Percentiles rank a stretch among this genome's conserved stretches.
These are phyloP conservation scores for Meira miltonrushii DNA, from an alignment of 1,284 basidiomycete species.

Conservation along the genomic window DNA sequence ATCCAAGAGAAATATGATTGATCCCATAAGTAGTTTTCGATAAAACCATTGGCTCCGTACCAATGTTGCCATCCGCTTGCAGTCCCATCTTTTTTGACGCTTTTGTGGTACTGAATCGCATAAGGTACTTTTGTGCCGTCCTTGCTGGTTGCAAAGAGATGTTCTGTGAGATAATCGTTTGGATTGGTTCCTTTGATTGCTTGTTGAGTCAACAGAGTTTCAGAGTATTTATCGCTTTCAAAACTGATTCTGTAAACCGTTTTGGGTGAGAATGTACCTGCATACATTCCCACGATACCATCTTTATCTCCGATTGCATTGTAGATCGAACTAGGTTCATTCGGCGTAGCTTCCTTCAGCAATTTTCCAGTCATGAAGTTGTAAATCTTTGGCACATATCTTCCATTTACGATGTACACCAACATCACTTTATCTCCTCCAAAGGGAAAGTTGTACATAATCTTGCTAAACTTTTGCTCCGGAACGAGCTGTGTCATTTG, in stretches of 20 bases:
- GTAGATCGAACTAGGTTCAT: slow-evolving; percentile 66
- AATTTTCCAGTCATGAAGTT: slow-evolving; percentile 60
- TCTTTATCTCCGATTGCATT: slow-evolving; percentile 59
- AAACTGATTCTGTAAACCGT: slow-evolving; percentile 55
- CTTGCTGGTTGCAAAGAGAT: too few species aligned
- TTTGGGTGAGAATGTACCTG: slow-evolving; percentile 66
- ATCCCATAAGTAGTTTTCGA: slow-evolving; percentile 68
- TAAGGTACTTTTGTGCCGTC: slow-evolving; percentile 58
- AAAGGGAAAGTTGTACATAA: slow-evolving; percentile 61
- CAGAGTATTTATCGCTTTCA: slow-evolving; percentile 15
- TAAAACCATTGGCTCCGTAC: slow-evolving; percentile 58
- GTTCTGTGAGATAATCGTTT: slow-evolving; percentile 66
- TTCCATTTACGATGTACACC: slow-evolving; percentile 72
- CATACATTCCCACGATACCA: slow-evolving; percentile 65
- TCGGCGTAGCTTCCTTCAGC: slow-evolving; percentile 61
- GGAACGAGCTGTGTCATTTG: slow-evolving; percentile 61
- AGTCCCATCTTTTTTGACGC: slow-evolving; percentile 67
- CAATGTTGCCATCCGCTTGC: slow-evolving; percentile 76
- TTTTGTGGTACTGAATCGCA: slow-evolving; percentile 75
- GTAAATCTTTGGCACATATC: slow-evolving; percentile 74
- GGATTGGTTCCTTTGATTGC: neutral
- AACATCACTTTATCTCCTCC: slow-evolving; percentile 64
- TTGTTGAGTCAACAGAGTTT: slow-evolving; percentile 9
- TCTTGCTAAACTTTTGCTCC: slow-evolving; percentile 63
- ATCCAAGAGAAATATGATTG: slow-evolving; percentile 70